Conservation (phyloP, 2,329 filamentous ascomycete species). For the Clonostachys chloroleuca region DNA sequence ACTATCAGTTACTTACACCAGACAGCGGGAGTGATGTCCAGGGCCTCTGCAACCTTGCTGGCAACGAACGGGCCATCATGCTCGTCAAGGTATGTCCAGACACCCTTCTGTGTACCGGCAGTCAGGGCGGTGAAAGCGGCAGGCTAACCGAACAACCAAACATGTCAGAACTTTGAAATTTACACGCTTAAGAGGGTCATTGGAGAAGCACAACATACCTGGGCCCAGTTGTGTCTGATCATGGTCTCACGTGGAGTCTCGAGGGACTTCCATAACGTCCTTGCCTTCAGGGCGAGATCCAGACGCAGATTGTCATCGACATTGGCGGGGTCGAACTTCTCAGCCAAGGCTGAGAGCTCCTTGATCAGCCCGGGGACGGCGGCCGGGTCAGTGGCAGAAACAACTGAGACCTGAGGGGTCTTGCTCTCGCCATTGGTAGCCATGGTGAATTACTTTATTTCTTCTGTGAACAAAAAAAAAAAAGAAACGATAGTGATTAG, state of each 20-base stretch:
- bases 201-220: constrained; percentile 16
- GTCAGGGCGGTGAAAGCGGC: constrained; percentile 15
- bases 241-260: constrained; percentile 44
- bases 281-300: constrained; percentile 24
- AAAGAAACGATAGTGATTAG: too few species aligned
- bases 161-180: neutral
- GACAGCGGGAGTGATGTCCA: constrained; percentile 16
- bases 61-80: constrained; percentile 21
- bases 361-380: constrained; percentile 3
- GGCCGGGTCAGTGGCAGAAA: constrained; percentile 1
- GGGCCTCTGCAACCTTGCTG: constrained; percentile 17
- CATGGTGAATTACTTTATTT: too few species aligned
- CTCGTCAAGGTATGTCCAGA: constrained; percentile 25
- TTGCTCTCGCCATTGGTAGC: neutral
- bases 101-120: constrained; percentile 24
- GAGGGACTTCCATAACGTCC: constrained; percentile 21
- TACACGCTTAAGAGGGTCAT: neutral
- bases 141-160: constrained; percentile 6
- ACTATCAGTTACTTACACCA: constrained; percentile 12
- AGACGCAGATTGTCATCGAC: constrained; percentile 12
- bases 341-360: constrained; percentile 2
- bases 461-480: too few species aligned
- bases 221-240: constrained; percentile 38
- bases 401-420: constrained; percentile 1
- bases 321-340: neutral